Evolutionary conservation across 306 rosid species (phyloP), one percentile per base, ranked within the genome.

Genomic region (Vicia villosa): DNA sequence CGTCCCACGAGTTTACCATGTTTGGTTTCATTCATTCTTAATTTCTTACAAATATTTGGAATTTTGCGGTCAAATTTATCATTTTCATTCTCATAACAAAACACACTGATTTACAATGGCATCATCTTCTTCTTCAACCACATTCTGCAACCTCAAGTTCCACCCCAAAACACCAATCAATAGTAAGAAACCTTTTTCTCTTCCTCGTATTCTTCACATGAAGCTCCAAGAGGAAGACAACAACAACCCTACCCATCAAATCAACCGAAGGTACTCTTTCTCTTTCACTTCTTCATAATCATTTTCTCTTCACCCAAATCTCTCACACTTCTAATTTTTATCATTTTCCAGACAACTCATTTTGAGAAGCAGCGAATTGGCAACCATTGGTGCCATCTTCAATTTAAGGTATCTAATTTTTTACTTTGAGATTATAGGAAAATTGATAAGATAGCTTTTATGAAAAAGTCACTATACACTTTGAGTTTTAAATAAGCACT

Each of bases 301-400:
- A 8, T 9, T 72, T 20, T 4, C 19, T 19, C 15, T 12, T 63
- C 56, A 20, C 38, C 54, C 45, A 47, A 75, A 63, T 62, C 49
- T 63, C 75, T 75, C 16, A 79, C 10, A 9, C 21, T 67, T 74
- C n/a, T 5, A 42, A 8, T 4, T 78, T 13, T 61, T 32, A 11
- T 38, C 2, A 2, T 47, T 72, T 72, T 78, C 56, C 59, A 89
- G 96, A 78, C 88, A 84, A 50, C 75, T 90, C 1, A 79, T 93
- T 8, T 69, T 93, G 30, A 87, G 84, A 78, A 88, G 84, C 80
- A 90, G 96, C 30, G 97, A 88, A 77, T 59, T 94, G 76, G 97
- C 98, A 3, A 83, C 88, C 60, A 36, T 88, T 74, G 98, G 92
- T 46, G 95, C 97, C 63, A 68, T 94, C 74, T 80, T 94, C 76